Conservation (phyloP, 768 basidiomycete genomes). For the Suillus cothurnatus region DNA sequence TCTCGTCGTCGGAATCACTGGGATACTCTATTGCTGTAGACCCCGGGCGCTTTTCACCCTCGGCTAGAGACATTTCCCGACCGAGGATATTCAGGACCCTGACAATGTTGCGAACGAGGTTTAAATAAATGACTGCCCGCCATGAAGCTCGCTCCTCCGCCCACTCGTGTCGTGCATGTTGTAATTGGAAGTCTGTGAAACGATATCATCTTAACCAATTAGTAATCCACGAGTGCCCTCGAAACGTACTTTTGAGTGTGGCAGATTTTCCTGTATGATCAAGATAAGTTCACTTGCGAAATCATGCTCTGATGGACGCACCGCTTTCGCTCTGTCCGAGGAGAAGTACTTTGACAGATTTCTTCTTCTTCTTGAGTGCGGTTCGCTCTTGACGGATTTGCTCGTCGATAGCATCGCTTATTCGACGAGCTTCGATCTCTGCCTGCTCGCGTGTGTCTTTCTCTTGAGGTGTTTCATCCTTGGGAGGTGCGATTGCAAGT, state of each 20-base stretch:
- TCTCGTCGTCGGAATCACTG: constrained; percentile 19
- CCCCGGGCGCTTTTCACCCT: constrained; percentile 24
- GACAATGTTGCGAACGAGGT: constrained; percentile 76
- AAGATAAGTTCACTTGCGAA: constrained; percentile 19
- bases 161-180: constrained; percentile 73
- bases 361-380: constrained; percentile 60
- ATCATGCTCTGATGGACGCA: constrained; percentile 18
- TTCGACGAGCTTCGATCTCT: constrained; percentile 63
- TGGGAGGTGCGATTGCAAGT: constrained; percentile 60
- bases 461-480: constrained; percentile 61
- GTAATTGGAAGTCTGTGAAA: constrained; percentile 67
- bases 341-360: constrained; percentile 72
- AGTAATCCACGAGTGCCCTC: background rate
- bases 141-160: constrained; percentile 67
- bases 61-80: constrained; percentile 53
- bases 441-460: constrained; percentile 55
- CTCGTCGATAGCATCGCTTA: constrained; percentile 79
- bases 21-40: background rate
- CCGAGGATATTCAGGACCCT: constrained; percentile 58
- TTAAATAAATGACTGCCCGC: constrained; percentile 77
- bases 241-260: constrained; percentile 67
- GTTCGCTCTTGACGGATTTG: constrained; percentile 63
- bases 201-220: constrained; percentile 16
- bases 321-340: constrained; percentile 79
- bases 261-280: constrained; percentile 60